Base-by-base conservation (phyloP, 2,329 filamentous ascomycete genomes). In the Ceratocystis eucalypticola region DNA sequence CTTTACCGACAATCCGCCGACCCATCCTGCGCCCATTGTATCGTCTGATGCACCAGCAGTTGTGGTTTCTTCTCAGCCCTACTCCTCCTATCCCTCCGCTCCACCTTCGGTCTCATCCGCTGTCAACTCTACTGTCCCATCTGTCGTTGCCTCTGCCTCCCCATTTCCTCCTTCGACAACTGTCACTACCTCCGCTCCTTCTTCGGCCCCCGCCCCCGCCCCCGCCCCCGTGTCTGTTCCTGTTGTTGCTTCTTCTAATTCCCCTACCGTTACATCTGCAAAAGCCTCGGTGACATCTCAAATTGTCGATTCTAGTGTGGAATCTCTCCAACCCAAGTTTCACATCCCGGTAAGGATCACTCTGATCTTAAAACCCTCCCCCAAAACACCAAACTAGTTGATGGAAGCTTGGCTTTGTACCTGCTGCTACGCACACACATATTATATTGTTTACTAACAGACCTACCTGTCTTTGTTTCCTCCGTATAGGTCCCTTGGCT, bases 401-500 rank as follows among this genome's bases (percentile, higher is more conserved):
- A 5, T 41, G 17, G 1, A 15, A 20, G 28, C 33, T 17, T 15
- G 55, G 12, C 25, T n/a, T 61, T 30, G 17, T 61, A 37, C 8
- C 33, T 37, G 8, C 8, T 37, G 8, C 10, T 37, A 37, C 8
- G 8, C 33, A 37, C 3, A 37, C 33, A 37, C 33, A 10, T 12
- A 12, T 37, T 12, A 37, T n/a, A 4, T 22, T 22, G 8, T 6
- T 25, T 45, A n/a, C 30, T 62, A 61, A 61, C 12, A 33, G 20
- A 20, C 7, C 4, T 48, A 3, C 7, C 5, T 48, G 45, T 48
- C 17, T 25, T 8, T 53, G 20, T 50, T 17, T 41, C 37, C 55
- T 22, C 69, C 22, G 65, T 33, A 22, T 45, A 85, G 82, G 74
- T 86, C 8, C 84, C 84, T 8, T 86, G 84, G 83, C 71, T 79